Evolutionary conservation across 31 red algal species (phyloP).

Genomic region (Odonthalia washingtoniensis): DNA sequence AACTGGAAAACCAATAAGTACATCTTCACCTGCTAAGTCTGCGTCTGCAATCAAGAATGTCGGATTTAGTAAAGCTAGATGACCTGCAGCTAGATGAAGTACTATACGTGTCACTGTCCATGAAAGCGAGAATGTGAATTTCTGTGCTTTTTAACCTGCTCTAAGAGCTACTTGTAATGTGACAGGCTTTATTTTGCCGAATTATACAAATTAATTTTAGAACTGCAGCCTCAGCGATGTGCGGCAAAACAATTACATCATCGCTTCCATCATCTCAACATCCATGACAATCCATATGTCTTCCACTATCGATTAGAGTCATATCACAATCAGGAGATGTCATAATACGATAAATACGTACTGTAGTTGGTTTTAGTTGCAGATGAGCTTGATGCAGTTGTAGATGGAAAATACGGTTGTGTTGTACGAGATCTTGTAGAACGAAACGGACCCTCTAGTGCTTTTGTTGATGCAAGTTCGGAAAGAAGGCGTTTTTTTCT

Average conservation of each 20-base stretch:
- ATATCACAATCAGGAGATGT: too few relatives aligned
- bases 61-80: not conserved
- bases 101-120: slow-evolving; percentile 7
- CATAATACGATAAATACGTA: too few relatives aligned
- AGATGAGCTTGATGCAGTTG: too few relatives aligned
- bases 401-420: too few relatives aligned
- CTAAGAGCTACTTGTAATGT: slow-evolving; percentile 36
- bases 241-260: slow-evolving; percentile 14
- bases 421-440: too few relatives aligned
- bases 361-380: too few relatives aligned
- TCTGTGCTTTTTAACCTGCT: slow-evolving; percentile 7
- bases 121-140: slow-evolving; percentile 8
- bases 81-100: slow-evolving; percentile 12
- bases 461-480: too few relatives aligned
- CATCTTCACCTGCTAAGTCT: slow-evolving; percentile 13
- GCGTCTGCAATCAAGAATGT: slow-evolving; percentile 3
- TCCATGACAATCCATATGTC: too few relatives aligned
- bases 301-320: too few relatives aligned
- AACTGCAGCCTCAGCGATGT: not conserved
- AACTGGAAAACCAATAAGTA: slow-evolving; percentile 6
- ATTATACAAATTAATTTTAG: slow-evolving; percentile 28
- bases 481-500: too few relatives aligned
- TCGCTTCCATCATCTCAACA: slow-evolving; percentile 57
- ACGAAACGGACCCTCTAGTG: too few relatives aligned
- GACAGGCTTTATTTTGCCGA: not conserved